Evolutionary conservation across 768 basidiomycete species (phyloP), one percentile per base, ranked within the genome.

Genomic region (Chlorophyllum brunneum): DNA sequence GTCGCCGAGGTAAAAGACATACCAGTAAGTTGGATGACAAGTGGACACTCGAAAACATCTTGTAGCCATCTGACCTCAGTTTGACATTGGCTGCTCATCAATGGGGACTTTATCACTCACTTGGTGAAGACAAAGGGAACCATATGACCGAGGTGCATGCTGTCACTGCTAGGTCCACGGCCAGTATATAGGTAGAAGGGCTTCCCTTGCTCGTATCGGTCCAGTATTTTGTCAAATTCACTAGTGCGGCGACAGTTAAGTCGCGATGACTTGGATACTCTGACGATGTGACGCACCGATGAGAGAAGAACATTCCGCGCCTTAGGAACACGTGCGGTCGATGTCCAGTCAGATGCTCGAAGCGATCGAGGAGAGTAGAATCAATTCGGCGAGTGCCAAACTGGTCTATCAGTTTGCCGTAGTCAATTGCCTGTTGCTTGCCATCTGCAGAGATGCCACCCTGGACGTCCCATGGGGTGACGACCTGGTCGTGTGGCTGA

Each of bases 111-210:
- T 6, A 20, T 5, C 30, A 70, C 86, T 58, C 61, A 95, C 93
- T 97, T 95, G 55, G 97, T 98, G 67, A 99, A 97, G 44, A 88
- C 80, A 68, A 99, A 98, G 0, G 95, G 97, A 45, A 98, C 85
- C 87, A 95, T 88, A 66, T 99, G 97, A 15, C 97, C 97, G 44
- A 98, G 73, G 73, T 99, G 97, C 87, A 98, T 88, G 63, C 92
- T 95, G 64, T 92, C 92, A 62, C 92, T 95, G 58, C 90, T 92
- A 16, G 97, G 97, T 9, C 97, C 97, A 53, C 97, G 83, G 27
- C 97, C 97, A 1, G 97, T 99, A 69, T 99, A 99, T 57, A 99
- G 72, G 75, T 90, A 99, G 73, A 98, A 98, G 2, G 95, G 97
- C 67, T 98, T 97, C 13, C 91, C 86, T 63, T 95, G 88, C 68